Percentiles rank a stretch among this genome's conserved stretches.
These are phyloP conservation scores for Globisporangium cylindrosporum DNA, from an alignment of 352 stramenopile genomes.

Conservation along the genomic window DNA sequence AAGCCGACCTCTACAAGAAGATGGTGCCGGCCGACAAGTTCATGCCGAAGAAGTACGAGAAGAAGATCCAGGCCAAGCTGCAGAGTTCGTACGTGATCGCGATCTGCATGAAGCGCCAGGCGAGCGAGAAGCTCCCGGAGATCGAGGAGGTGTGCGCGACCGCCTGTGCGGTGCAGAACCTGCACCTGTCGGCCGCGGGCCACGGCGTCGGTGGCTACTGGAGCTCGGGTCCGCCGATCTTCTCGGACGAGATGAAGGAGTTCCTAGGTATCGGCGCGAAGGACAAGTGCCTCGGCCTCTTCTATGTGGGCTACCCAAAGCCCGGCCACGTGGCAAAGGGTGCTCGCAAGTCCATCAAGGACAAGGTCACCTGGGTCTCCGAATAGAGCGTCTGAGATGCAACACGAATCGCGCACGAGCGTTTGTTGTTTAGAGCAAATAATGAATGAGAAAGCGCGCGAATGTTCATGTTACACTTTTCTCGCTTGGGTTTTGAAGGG, in stretches of 20 bases:
- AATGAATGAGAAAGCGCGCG: not conserved
- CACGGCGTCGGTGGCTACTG: constrained; percentile 81
- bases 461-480: not conserved
- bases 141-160: constrained; percentile 77
- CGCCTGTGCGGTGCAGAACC: constrained; percentile 82
- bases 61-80: constrained; percentile 71
- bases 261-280: constrained; percentile 62
- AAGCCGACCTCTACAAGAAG: constrained; percentile 70
- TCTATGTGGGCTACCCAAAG: constrained; percentile 80
- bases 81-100: constrained; percentile 75
- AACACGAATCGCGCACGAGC: not conserved
- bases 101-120: constrained; percentile 87
- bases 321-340: constrained; percentile 44
- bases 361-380: constrained; percentile 71
- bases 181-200: constrained; percentile 70
- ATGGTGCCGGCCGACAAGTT: constrained; percentile 65
- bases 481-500: not conserved
- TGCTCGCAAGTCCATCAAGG: constrained; percentile 59
- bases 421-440: constrained; percentile 9
- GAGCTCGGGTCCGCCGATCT: constrained; percentile 68
- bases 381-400: constrained; percentile 13
- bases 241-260: constrained; percentile 80
- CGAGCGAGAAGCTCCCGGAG: constrained; percentile 76
- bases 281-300: constrained; percentile 81
- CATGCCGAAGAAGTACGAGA: constrained; percentile 74